phyloP scores from a whole-genome alignment of 441 rosid genomes.

The Populus hybrid region DNA sequence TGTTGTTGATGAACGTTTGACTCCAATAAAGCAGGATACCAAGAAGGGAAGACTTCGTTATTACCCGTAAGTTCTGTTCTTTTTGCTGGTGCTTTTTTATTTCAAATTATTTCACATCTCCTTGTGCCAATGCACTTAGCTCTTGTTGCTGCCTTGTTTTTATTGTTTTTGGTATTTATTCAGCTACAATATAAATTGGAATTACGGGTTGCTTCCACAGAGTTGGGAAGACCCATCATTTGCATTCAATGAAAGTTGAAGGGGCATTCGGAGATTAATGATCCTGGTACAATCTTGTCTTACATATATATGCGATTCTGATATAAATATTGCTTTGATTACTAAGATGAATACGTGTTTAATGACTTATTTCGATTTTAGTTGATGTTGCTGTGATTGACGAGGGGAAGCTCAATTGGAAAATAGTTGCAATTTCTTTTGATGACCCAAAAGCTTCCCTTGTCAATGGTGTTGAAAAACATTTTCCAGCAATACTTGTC shows the following conservation, averaged over 20 bases:
- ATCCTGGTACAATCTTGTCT: slow-evolving; percentile 55
- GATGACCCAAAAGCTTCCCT: slow-evolving; percentile 87
- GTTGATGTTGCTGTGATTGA: slow-evolving; percentile 87
- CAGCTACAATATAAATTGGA: slow-evolving; percentile 93
- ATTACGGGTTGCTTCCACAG: slow-evolving; percentile 95
- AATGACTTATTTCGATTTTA: background rate
- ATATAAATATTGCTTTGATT: background rate
- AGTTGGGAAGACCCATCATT: slow-evolving; percentile 96
- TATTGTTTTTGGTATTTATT: background rate
- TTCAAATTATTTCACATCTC: background rate
- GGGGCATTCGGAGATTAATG: slow-evolving; percentile 91
- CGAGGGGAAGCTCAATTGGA: slow-evolving; percentile 40
- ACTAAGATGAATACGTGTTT: background rate
- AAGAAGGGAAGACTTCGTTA: slow-evolving; percentile 88
- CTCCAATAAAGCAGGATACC: slow-evolving; percentile 96
- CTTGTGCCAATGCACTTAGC: background rate
- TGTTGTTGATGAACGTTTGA: slow-evolving; percentile 80
- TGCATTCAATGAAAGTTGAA: slow-evolving; percentile 69
- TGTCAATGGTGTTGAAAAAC: slow-evolving; percentile 77
- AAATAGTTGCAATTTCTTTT: slow-evolving; percentile 77
- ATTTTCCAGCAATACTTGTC: slow-evolving; percentile 59
- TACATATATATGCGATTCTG: background rate
- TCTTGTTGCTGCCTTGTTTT: background rate
- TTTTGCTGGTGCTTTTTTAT: background rate
- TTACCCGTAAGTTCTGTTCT: slow-evolving; percentile 59